Evolutionary conservation across 176 grass and related monocot genomes (phyloP), one percentile per base, ranked within the genome.

Genomic region (Chloris gayana): DNA sequence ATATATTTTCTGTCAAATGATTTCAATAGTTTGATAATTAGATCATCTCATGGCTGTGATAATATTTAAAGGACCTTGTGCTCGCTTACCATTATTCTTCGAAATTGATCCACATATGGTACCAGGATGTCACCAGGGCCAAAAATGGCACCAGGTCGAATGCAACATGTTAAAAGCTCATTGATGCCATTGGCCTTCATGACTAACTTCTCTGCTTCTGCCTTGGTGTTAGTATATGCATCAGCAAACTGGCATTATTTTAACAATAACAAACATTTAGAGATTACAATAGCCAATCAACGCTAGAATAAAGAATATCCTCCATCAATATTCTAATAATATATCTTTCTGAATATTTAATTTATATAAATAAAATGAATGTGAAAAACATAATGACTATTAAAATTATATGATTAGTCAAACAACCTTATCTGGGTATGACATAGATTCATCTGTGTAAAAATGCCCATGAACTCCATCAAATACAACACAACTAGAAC

Each of bases 141-240:
- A 68, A 97, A 93, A 76, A 97, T 93, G 68, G 47, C 57, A 42
- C 88, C 81, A 68, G 88, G 93, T 14, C 90, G 83, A 70, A 97
- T 80, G 35, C 86, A 97, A 83, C 88, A 97, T 42, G 93, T 97
- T 22, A 91, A 63, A 67, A 97, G 86, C 7, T 13, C 85, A 72
- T 77, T 61, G 24, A 10, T 76, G 10, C 44, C 80, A 66, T 97
- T 91, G 54, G 88, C 88, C 63, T 87, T 79, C 42, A 83, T 62
- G 41, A 93, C 90, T 44, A 93, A 4, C 25, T 97, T 93, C 74
- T 93, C 93, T 70, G 90, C 90, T 77, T 93, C 86, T 83, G 90
- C 88, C 71, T 97, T 97, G 10, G 80, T 91, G 82, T 91, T 67
- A 26, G 90, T 80, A 77, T 97, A 97, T 22, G 90, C 86, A 67